A percentile compares a stretch with the other conserved stretches of the same genome.
Evolutionary conservation across 139 green algal genomes (phyloP).

Genomic region (Nannochloris sp.): DNA sequence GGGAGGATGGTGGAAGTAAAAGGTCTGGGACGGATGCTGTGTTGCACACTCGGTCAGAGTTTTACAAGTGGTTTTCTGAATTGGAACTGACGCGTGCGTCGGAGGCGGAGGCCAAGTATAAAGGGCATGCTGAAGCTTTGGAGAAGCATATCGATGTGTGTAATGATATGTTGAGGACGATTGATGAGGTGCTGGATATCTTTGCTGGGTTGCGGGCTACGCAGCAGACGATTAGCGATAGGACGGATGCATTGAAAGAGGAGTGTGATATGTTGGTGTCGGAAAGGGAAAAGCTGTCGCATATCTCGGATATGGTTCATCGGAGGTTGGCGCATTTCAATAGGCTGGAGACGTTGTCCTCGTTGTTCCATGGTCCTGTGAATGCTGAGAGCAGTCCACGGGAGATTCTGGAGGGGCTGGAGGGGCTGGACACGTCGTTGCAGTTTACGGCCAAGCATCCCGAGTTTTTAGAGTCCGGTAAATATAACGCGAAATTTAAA

Average conservation of each 20-base stretch:
- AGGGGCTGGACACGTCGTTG: slow-evolving; percentile 85
- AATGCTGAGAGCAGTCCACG: slow-evolving; percentile 25
- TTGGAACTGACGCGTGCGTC: slow-evolving; percentile 65
- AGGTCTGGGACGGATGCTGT: neutral
- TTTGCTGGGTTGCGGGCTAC: slow-evolving; percentile 55
- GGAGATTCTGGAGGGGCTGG: slow-evolving; percentile 73
- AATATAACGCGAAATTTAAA: slow-evolving; percentile 79
- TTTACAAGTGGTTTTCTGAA: slow-evolving; percentile 83
- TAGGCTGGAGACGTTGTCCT: slow-evolving; percentile 77
- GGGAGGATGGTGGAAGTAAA: neutral
- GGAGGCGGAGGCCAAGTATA: slow-evolving; percentile 82
- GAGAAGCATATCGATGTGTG: slow-evolving; percentile 49
- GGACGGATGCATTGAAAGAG: slow-evolving; percentile 40
- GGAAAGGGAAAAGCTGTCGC: slow-evolving; percentile 45
- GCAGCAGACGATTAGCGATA: slow-evolving; percentile 51
- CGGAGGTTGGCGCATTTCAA: slow-evolving; percentile 85
- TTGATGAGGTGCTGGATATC: slow-evolving; percentile 42
- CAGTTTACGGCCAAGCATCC: slow-evolving; percentile 55
- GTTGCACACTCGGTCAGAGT: slow-evolving; percentile 68
- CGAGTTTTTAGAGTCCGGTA: slow-evolving; percentile 78
- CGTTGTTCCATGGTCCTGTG: slow-evolving; percentile 43
- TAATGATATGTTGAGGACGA: slow-evolving; percentile 45
- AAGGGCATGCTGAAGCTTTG: slow-evolving; percentile 52
- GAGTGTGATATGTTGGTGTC: slow-evolving; percentile 64
- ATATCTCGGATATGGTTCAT: slow-evolving; percentile 58